These are phyloP conservation scores for Alternaria gansuensis DNA, from an alignment of 2,329 filamentous ascomycete genomes.

Conservation along the genomic window DNA sequence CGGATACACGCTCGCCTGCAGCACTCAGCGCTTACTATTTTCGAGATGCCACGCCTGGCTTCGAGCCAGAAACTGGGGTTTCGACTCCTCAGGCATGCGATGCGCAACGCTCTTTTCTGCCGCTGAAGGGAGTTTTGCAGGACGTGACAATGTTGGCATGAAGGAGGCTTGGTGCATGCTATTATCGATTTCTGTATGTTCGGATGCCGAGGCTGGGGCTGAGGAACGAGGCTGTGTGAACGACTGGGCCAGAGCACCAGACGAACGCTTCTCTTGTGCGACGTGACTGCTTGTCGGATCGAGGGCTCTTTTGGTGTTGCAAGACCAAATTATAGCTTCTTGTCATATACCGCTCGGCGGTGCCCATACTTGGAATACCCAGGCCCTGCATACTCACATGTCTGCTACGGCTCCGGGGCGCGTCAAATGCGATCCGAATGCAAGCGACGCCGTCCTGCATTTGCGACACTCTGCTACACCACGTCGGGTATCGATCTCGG, in stretches of 20 bases:
- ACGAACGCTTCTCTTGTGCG: conserved; percentile 23
- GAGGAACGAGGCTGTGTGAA: conserved; percentile 27
- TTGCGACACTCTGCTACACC: conserved; percentile 9
- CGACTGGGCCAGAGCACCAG: conserved; percentile 17
- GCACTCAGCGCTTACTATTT: conserved; percentile 56
- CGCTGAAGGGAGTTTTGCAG: conserved; percentile 54
- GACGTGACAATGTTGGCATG: conserved; percentile 29
- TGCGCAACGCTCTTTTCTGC: conserved; percentile 53
- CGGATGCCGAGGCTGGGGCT: conserved; percentile 34
- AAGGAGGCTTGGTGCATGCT: conserved; percentile 23
- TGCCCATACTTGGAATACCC: conserved; percentile 27
- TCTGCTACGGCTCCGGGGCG: conserved; percentile 14
- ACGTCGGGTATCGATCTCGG: conserved; percentile 9
- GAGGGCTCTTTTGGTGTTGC: conserved; percentile 7
- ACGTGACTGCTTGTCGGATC: conserved; percentile 10
- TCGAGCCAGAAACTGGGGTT: conserved; percentile 34
- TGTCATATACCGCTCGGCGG: conserved; percentile 21
- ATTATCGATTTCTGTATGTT: conserved; percentile 17
- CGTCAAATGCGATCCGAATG: conserved; percentile 9
- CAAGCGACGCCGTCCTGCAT: conserved; percentile 6
- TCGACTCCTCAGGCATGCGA: conserved; percentile 51
- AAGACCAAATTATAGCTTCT: conserved; percentile 10
- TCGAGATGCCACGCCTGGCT: conserved; percentile 55
- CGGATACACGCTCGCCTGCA: conserved; percentile 32
- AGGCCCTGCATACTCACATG: conserved; percentile 7